Conservation (phyloP, 495 filamentous ascomycete genomes). For the Stereocaulon alpinum region DNA sequence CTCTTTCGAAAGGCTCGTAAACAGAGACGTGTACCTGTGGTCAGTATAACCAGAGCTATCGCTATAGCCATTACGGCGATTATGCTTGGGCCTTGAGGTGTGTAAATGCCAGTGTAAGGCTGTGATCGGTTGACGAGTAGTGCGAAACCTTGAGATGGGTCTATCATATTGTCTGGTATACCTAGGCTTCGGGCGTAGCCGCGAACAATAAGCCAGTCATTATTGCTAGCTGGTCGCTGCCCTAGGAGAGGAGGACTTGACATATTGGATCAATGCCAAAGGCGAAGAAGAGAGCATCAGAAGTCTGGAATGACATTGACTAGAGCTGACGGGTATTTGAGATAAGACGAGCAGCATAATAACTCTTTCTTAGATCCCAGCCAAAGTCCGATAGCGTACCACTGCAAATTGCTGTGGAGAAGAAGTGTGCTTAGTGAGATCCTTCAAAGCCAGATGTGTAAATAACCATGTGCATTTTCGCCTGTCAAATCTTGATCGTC, state of each 20-base stretch:
- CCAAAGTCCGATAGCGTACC: not conserved
- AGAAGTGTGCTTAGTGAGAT: no score
- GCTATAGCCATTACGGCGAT: not conserved
- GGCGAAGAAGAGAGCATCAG: not conserved
- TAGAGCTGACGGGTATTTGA: not conserved
- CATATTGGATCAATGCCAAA: not conserved
- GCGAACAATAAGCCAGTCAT: constrained; percentile 2
- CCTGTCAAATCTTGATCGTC: not conserved
- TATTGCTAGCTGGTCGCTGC: not conserved
- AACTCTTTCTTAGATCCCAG: not conserved
- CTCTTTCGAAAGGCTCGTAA: not conserved
- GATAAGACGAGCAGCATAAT: not conserved
- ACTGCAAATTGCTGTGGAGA: not conserved
- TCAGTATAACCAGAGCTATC: not conserved
- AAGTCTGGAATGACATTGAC: no score
- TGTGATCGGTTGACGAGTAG: not conserved
- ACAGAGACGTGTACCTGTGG: not conserved
- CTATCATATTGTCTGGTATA: not conserved
- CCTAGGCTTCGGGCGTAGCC: not conserved
- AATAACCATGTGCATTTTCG: no score
- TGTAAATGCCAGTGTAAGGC: not conserved
- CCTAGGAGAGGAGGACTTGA: not conserved
- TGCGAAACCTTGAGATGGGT: not conserved
- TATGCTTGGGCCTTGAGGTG: not conserved
- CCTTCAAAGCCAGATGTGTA: no score